Conservation (phyloP, 2,329 filamentous ascomycete species). For the Calonectria fujianensis region DNA sequence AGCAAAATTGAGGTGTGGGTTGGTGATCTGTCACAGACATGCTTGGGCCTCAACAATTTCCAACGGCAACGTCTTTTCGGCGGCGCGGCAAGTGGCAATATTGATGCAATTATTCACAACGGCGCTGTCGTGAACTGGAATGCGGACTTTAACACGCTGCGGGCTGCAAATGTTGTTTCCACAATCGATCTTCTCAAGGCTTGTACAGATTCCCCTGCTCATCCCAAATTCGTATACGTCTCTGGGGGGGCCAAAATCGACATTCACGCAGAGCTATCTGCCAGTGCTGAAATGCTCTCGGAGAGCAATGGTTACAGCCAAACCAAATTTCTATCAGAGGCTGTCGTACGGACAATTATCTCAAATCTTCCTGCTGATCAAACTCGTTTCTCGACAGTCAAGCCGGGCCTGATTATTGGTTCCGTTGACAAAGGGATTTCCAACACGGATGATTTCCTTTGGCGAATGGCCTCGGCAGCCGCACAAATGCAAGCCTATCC, state of each 20-base stretch:
- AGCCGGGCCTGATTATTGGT: conserved; percentile 47
- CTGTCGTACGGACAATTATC: conserved; percentile 33
- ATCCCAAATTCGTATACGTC: conserved; percentile 50
- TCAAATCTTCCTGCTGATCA: conserved; percentile 26
- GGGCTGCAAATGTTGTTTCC: conserved; percentile 80
- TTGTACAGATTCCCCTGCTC: conserved; percentile 35
- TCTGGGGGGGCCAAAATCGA: conserved; percentile 48
- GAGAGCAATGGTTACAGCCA: conserved; percentile 40
- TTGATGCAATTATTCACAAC: conserved; percentile 67
- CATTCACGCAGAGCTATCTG: conserved; percentile 6
- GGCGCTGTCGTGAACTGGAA: conserved; percentile 88
- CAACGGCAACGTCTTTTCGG: conserved; percentile 76
- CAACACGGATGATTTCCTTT: conserved; percentile 46
- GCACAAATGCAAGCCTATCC: conserved; percentile 28
- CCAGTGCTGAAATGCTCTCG: conserved; percentile 12
- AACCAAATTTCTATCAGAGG: conserved; percentile 45
- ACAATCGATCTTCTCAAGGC: conserved; percentile 46
- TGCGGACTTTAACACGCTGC: conserved; percentile 82
- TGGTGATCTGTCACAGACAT: conserved; percentile 83
- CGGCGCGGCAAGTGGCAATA: conserved; percentile 64
- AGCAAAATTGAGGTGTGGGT: conserved; percentile 77
- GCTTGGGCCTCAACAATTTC: conserved; percentile 79
- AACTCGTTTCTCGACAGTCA: conserved; percentile 43
- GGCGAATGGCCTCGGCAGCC: conserved; percentile 40
- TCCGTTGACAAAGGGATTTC: conserved; percentile 37